Conservation (phyloP, 495 filamentous ascomycete species). For the Pyrenopolyporus hunteri region DNA sequence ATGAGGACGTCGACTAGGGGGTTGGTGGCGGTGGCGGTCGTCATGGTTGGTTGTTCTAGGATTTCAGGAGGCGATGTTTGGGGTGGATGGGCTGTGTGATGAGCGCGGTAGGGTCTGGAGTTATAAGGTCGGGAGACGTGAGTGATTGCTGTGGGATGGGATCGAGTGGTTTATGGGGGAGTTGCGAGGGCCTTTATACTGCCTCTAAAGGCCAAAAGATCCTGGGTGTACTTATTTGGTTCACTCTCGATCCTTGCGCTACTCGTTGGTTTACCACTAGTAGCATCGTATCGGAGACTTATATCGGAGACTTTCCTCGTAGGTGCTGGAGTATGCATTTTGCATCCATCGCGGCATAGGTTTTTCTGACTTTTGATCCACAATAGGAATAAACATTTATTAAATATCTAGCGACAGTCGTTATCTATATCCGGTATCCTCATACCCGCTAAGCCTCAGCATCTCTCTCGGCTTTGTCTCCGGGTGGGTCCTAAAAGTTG, state of each 20-base stretch:
- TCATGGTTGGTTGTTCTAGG: not conserved
- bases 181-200: not conserved
- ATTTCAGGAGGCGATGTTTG: too few relatives aligned
- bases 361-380: too few relatives aligned
- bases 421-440: not conserved
- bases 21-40: not conserved
- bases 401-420: not conserved
- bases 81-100: too few relatives aligned
- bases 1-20: conserved; percentile 55
- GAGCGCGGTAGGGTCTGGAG: not conserved
- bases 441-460: not conserved
- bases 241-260: not conserved
- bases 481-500: conserved; percentile 7
- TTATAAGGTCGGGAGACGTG: not conserved
- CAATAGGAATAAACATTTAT: too few relatives aligned
- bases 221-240: not conserved
- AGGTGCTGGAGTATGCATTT: not conserved
- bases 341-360: too few relatives aligned
- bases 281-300: conserved; percentile 1
- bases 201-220: not conserved
- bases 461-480: not conserved
- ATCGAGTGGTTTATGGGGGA: not conserved
- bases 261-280: not conserved
- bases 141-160: not conserved
- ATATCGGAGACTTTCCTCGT: conserved; percentile 14